Base-by-base conservation (phyloP, 1,139 yeast genomes). In the Magnusiomyces ingens region DNA sequence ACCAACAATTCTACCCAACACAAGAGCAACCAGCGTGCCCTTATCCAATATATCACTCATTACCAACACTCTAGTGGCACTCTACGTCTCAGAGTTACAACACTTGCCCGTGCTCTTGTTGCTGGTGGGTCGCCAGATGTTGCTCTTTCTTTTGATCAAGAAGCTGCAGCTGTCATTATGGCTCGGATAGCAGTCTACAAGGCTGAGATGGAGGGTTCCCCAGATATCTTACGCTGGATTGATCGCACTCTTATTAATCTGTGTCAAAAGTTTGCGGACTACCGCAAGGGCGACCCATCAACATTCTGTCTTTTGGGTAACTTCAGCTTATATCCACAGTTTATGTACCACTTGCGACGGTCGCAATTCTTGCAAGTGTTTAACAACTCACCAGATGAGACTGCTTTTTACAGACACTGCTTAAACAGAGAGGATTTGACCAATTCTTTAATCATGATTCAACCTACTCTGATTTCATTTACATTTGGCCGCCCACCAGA, bases 381-480 rank as follows among this genome's bases (percentile, higher is more conserved):
- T 70, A 84, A 84, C 67, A 82, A 81, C 61, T 85, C 93, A 0
- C 94, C 94, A 0, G 94, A 85, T 69, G 94, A 85, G 67, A 83
- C 91, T 1, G 76, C 84, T 40, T 85, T 77, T 66, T 77, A 82
- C 55, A 76, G 90, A 60, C 91, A 84, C 63, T 71, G 80, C n/a
- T 79, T 84, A 62, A 71, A 79, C 70, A 81, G 81, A 45, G 91
- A 85, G 64, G 90, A 84, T 63, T 77, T 81, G 5, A 75, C 77
- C 49, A 84, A 84, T 64, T 76, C 86, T 1, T 72, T 85, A 58
- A 77, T 82, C 37, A 85, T 85, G 88, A 81, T 85, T 52, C 93
- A 85, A 66, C 93, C 94, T 3, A 80, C 88, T 0, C 74, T 85
- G 59, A 76, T 84, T 6, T 75, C 85, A 2, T 85, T 79, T 64